Evolutionary conservation across 2,329 filamentous ascomycete genomes (phyloP).

Genomic region (Coniochaeta hoffmannii): DNA sequence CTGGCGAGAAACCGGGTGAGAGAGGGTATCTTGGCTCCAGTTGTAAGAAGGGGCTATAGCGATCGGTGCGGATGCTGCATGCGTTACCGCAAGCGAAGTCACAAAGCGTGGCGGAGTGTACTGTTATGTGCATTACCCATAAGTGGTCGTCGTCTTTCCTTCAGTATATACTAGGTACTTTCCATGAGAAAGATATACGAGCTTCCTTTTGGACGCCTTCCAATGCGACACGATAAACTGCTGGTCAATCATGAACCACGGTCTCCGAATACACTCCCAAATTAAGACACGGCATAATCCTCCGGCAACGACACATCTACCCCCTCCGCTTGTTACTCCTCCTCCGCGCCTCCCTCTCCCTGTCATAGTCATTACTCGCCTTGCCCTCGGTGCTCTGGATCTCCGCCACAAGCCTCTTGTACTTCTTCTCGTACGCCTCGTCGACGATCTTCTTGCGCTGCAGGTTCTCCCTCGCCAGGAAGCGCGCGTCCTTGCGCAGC

Average conservation of each 20-base stretch:
- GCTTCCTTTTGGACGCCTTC: background rate
- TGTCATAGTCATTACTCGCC: conserved; percentile 82
- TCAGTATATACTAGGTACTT: background rate
- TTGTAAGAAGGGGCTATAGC: too few relatives aligned
- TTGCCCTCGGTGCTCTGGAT: conserved; percentile 90
- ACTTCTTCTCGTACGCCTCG: conserved; percentile 93
- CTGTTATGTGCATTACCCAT: too few relatives aligned
- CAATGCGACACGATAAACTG: background rate
- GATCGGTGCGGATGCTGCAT: too few relatives aligned
- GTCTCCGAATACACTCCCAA: too few relatives aligned
- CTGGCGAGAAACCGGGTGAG: background rate
- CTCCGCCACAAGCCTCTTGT: conserved; percentile 82
- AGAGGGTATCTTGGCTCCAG: too few relatives aligned
- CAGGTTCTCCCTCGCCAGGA: conserved; percentile 85
- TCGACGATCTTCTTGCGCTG: conserved; percentile 90
- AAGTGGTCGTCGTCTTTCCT: too few relatives aligned
- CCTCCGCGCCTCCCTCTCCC: conserved; percentile 72
- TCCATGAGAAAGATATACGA: background rate
- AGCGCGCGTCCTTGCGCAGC: conserved; percentile 88
- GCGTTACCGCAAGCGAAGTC: too few relatives aligned
- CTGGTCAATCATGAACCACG: too few relatives aligned
- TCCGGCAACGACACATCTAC: background rate
- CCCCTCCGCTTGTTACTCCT: conserved; percentile 41
- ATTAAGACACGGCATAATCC: background rate
- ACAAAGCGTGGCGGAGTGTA: too few relatives aligned